phyloP scores from a whole-genome alignment of 2,329 filamentous ascomycete species.

The Trichoderma sp. region DNA sequence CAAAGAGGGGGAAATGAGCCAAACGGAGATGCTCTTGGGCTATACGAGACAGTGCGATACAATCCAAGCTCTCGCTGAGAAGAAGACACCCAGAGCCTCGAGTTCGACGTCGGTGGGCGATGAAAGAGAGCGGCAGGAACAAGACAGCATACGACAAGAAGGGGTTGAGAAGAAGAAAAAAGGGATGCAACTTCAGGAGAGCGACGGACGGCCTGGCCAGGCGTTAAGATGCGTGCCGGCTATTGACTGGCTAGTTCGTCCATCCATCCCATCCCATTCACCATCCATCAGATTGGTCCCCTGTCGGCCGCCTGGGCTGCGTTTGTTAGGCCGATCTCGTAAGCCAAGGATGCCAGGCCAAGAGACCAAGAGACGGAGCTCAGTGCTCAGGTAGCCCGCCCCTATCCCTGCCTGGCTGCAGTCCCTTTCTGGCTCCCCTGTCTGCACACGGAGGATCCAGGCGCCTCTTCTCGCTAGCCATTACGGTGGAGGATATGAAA shows the following conservation, averaged over 20 bases:
- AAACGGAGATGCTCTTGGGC: conserved; percentile 11
- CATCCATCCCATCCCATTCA: conserved; percentile 16
- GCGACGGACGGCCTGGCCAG: conserved; percentile 14
- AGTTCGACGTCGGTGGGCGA: conserved; percentile 8
- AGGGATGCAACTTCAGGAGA: conserved; percentile 19
- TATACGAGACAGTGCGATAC: conserved; percentile 4
- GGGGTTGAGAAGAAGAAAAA: conserved; percentile 20
- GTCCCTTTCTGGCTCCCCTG: conserved; percentile 18
- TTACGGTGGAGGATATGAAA: conserved; percentile 18
- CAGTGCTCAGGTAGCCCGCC: conserved; percentile 17
- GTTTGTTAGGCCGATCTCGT: conserved; percentile 21
- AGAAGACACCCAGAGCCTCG: conserved; percentile 1
- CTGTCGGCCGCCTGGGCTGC: conserved; percentile 16
- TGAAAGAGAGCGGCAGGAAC: conserved; percentile 20
- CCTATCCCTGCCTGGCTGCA: conserved; percentile 16
- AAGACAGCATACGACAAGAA: conserved; percentile 18
- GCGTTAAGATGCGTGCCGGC: conserved; percentile 20
- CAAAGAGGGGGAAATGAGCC: conserved; percentile 15
- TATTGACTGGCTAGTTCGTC: conserved; percentile 16
- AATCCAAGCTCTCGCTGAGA: conserved; percentile 8
- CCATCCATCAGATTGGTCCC: conserved; percentile 17
- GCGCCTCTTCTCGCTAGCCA: conserved; percentile 20
- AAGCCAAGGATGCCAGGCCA: conserved; percentile 20
- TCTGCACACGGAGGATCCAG: conserved; percentile 20
- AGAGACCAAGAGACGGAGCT: conserved; percentile 11